A percentile compares a stretch with the other conserved stretches of the same genome.
These are phyloP conservation scores for Xylariomycetidae sp. DNA, from an alignment of 2,329 filamentous ascomycete species.

Conservation along the genomic window DNA sequence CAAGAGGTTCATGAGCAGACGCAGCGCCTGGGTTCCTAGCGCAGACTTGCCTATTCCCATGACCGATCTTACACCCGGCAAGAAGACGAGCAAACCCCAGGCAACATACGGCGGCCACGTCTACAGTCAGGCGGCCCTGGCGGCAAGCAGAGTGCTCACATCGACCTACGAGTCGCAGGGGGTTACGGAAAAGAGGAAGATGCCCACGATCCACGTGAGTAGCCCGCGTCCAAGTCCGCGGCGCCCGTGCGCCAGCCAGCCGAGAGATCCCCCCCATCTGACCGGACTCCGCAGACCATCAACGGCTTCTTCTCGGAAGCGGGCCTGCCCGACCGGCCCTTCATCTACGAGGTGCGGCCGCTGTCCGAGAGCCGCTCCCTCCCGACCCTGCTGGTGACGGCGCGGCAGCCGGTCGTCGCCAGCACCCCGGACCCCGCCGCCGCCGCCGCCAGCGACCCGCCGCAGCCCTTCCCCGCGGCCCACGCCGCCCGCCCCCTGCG, in stretches of 20 bases:
- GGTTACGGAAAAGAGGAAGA: no score
- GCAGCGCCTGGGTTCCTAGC: constrained; percentile 27
- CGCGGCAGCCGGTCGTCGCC: constrained; percentile 38
- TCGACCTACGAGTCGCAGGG: constrained; percentile 20
- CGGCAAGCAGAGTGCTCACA: constrained; percentile 28
- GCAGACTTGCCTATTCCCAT: constrained; percentile 18
- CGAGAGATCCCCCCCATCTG: background rate
- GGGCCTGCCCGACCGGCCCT: constrained; percentile 43
- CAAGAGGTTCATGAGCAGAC: constrained; percentile 30
- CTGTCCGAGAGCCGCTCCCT: constrained; percentile 42
- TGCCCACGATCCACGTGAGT: no score
- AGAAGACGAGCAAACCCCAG: background rate
- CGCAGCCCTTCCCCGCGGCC: constrained; percentile 29
- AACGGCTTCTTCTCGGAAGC: constrained; percentile 49
- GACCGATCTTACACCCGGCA: constrained; percentile 1
- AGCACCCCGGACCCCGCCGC: constrained; percentile 25
- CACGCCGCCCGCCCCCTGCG: constrained; percentile 35
- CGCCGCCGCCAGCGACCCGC: background rate
- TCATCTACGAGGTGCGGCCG: constrained; percentile 43
- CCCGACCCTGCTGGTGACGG: constrained; percentile 43
- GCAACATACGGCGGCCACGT: constrained; percentile 38
- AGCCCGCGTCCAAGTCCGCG: no score
- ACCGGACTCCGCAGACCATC: constrained; percentile 36
- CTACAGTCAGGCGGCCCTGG: constrained; percentile 35
- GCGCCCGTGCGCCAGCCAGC: no score